phyloP scores from a whole-genome alignment of 176 grass and related monocot species.

The Hyparrhenia diplandra region DNA sequence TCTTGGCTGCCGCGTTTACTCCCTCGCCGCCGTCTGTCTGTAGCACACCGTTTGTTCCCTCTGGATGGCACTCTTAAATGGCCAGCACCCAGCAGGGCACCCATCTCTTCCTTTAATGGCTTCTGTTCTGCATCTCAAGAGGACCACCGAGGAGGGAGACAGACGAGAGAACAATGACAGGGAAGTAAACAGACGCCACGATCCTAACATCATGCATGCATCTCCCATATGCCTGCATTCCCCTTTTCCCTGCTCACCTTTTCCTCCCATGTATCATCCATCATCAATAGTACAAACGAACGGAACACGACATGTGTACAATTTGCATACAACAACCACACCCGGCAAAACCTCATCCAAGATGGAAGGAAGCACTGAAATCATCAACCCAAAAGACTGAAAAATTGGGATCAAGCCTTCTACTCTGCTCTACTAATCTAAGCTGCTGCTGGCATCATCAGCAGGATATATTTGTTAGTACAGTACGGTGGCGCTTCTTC shows the following conservation, averaged over 20 bases:
- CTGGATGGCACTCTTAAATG: constrained; percentile 43
- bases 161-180: constrained; percentile 37
- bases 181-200: constrained; percentile 46
- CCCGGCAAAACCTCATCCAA: constrained; percentile 37
- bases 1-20: constrained; percentile 35
- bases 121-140: constrained; percentile 44
- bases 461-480: constrained; percentile 40
- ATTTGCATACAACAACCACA: constrained; percentile 59
- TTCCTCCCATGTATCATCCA: not conserved
- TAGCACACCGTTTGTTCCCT: constrained; percentile 42
- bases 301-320: constrained; percentile 64
- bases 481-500: constrained; percentile 8
- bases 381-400: constrained; percentile 27
- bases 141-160: constrained; percentile 43
- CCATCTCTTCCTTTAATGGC: constrained; percentile 61
- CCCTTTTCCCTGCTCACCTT: not conserved
- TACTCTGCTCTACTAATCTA: constrained; percentile 41
- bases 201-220: constrained; percentile 49
- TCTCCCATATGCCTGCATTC: constrained; percentile 12
- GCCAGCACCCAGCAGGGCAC: constrained; percentile 20
- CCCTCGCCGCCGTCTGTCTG: not conserved
- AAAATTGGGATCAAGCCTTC: constrained; percentile 33
- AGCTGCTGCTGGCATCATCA: constrained; percentile 38
- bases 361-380: constrained; percentile 27
- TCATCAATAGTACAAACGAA: constrained; percentile 9